Evolutionary conservation across 148 eudicot genomes (phyloP).

Genomic region (Rhododendron kiyosumense): DNA sequence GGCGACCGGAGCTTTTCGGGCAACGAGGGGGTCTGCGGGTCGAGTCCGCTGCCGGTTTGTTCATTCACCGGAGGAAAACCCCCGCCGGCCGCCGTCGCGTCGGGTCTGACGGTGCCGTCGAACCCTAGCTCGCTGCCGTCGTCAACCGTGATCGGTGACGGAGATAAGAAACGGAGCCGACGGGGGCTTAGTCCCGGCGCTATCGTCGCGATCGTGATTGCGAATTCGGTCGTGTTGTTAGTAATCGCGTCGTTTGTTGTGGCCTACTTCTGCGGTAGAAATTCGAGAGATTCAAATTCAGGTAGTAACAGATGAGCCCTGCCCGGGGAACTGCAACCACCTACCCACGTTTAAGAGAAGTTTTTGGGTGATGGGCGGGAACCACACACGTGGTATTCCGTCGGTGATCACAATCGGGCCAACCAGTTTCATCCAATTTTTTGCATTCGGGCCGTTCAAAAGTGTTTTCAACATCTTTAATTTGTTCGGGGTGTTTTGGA

Average conservation of each 20-base stretch:
- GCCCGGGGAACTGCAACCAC: too few relatives aligned
- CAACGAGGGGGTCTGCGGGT: conserved; percentile 70
- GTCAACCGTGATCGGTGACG: background rate
- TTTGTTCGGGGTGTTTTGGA: too few relatives aligned
- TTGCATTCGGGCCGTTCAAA: too few relatives aligned
- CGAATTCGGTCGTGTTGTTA: conserved; percentile 35
- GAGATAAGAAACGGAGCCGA: conserved; percentile 10
- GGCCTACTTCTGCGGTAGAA: conserved; percentile 46
- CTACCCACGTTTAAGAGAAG: too few relatives aligned
- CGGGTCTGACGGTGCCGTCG: conserved; percentile 52
- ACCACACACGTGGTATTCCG: too few relatives aligned
- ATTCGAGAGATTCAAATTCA: conserved; percentile 31
- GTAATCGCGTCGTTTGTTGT: conserved; percentile 37
- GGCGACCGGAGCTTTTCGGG: conserved; percentile 59
- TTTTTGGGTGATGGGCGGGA: too few relatives aligned
- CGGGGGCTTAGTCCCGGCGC: conserved; percentile 45
- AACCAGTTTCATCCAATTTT: too few relatives aligned
- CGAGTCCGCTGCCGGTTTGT: conserved; percentile 44
- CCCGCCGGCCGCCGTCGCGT: conserved; percentile 24
- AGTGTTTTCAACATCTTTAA: too few relatives aligned
- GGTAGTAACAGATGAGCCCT: background rate
- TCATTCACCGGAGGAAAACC: conserved; percentile 25
- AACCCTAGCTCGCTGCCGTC: conserved; percentile 55
- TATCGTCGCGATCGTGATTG: conserved; percentile 44
- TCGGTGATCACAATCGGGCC: too few relatives aligned